phyloP scores from a whole-genome alignment of 495 filamentous ascomycete genomes.

The Lasiosphaeria hispida region DNA sequence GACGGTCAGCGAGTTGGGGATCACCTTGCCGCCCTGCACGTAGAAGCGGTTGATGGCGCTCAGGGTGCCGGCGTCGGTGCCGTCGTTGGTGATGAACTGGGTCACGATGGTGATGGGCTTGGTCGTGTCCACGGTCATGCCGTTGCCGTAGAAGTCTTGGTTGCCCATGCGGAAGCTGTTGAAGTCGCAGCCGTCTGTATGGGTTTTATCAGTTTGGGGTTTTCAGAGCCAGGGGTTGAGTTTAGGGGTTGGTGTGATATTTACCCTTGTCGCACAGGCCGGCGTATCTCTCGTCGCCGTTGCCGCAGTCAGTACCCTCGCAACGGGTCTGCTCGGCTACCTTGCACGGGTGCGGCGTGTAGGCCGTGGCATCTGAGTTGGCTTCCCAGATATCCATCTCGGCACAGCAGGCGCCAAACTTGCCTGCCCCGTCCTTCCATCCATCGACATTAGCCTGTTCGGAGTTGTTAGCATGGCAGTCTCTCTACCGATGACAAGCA shows the following conservation, averaged over 20 bases:
- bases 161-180: conserved; percentile 65
- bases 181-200: conserved; percentile 65
- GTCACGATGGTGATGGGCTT: conserved; percentile 67
- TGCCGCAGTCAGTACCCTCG: conserved; percentile 37
- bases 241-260: neutral
- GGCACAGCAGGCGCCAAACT: conserved; percentile 62
- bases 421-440: conserved; percentile 44
- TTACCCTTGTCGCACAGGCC: conserved; percentile 40
- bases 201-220: neutral
- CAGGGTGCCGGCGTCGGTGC: conserved; percentile 54
- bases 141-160: conserved; percentile 54
- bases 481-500: neutral
- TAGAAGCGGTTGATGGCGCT: conserved; percentile 63
- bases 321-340: conserved; percentile 53
- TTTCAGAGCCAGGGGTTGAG: conserved; percentile 2
- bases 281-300: conserved; percentile 29
- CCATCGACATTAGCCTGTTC: conserved; percentile 7
- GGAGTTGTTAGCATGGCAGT: conserved; percentile 46
- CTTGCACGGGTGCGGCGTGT: conserved; percentile 61
- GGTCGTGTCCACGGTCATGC: conserved; percentile 56
- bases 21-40: conserved; percentile 59
- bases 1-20: conserved; percentile 47
- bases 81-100: conserved; percentile 62
- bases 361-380: conserved; percentile 57
- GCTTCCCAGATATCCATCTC: conserved; percentile 74